A percentile compares a stretch with the other conserved stretches of the same genome.
Conservation (phyloP, 78 protist genomes). For the Acrasis kona region DNA sequence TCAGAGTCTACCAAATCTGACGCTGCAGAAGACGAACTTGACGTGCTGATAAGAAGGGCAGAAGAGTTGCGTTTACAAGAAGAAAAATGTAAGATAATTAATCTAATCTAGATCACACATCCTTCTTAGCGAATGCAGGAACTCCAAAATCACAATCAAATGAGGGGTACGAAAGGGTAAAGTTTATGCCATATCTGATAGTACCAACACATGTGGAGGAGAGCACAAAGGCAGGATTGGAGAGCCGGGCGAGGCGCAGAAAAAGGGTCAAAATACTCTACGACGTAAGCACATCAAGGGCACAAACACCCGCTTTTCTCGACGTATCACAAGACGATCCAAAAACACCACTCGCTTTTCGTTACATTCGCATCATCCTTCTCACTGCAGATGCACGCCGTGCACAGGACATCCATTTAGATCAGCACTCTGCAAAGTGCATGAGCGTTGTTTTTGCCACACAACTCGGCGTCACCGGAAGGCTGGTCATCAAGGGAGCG, state of each 20-base stretch:
- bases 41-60: neutral
- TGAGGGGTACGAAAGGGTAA: neutral
- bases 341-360: slow-evolving; percentile 3
- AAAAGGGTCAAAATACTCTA: neutral
- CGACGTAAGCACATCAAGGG: neutral
- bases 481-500: slow-evolving; percentile 5
- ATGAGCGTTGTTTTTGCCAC: neutral
- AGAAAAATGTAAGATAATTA: too few relatives aligned
- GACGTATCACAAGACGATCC: slow-evolving; percentile 7
- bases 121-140: too few relatives aligned
- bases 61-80: too few relatives aligned
- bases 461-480: neutral
- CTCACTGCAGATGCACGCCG: neutral
- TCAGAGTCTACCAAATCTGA: too few relatives aligned
- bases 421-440: neutral
- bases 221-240: neutral
- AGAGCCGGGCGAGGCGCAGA: neutral
- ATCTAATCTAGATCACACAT: too few relatives aligned
- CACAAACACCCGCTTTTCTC: neutral
- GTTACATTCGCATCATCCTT: neutral
- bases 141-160: neutral
- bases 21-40: slow-evolving; percentile 3
- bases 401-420: slow-evolving; percentile 1
- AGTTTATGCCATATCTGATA: neutral
- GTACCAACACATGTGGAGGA: slow-evolving; percentile 4